Evolutionary conservation across 345 rosid genomes (phyloP), one percentile per base, ranked within the genome.

Genomic region (Iberis pinnata): DNA sequence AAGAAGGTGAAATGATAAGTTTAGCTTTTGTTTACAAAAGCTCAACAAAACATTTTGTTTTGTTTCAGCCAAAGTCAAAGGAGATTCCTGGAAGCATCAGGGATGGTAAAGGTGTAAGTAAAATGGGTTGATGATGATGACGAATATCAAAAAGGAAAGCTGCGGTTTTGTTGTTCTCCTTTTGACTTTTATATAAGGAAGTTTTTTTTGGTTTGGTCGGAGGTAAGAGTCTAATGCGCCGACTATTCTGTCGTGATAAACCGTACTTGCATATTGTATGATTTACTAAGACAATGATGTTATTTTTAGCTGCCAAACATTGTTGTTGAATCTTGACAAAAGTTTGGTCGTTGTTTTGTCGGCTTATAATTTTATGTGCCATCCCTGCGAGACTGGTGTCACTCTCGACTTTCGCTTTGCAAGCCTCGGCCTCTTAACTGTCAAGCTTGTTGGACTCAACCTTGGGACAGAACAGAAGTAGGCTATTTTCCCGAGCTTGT

Each of bases 91-190:
- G 58, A 65, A 44, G 63, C 53, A 41, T 32, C 11, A 27, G 61
- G 39, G 44, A 48, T 49, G 4, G 22, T 18, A 53, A 56, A 15
- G 53, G n/a, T 17, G 64, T 47, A 54, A 54, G 68, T 63, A 63
- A 53, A 43, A 33, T n/a, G 12, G 9, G 42, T 11, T 25, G 65
- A 39, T 8, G 27, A 49, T 41, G 70, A 64, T 40, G 70, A 65
- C 64, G 70, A 65, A 58, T 44, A 51, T 51, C 54, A 58, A 58
- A 65, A 58, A 59, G 64, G 58, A 66, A 66, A 65, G 64, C 64
- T 50, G 48, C 64, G 50, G 47, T 44, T 43, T 51, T 58, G 60
- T 58, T 59, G 64, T 36, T 57, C 24, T 57, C 58, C 64, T 56
- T 65, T 65, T 50, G 70, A 65, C 64, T 51, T n/a, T 24, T 22